Evolutionary conservation across 2,329 filamentous ascomycete genomes (phyloP).

Genomic region (Exophiala oligosperma): DNA sequence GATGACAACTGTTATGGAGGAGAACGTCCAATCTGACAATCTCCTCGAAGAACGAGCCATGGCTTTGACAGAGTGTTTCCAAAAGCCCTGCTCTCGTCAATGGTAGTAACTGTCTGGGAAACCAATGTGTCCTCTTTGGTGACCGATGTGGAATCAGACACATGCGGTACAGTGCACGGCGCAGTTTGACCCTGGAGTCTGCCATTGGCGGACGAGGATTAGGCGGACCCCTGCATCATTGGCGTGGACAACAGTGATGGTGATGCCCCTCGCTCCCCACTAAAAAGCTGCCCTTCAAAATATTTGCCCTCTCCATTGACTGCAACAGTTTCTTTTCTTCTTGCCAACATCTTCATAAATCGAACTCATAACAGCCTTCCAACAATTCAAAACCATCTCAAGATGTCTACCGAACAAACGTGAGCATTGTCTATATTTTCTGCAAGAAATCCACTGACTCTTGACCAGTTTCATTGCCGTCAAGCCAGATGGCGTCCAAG

Average conservation of each 20-base stretch:
- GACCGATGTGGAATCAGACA: background rate
- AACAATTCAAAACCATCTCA: conserved; percentile 43
- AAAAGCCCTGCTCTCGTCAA: background rate
- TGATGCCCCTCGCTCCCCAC: conserved; percentile 11
- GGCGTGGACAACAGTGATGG: background rate
- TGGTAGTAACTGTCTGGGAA: background rate
- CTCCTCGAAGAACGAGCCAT: conserved; percentile 28
- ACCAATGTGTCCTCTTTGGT: conserved; percentile 13
- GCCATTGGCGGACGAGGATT: background rate
- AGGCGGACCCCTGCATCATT: conserved; percentile 1
- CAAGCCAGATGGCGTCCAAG: conserved; percentile 99
- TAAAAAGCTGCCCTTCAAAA: conserved; percentile 15
- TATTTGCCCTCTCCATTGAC: conserved; percentile 28
- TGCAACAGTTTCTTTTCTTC: conserved; percentile 26
- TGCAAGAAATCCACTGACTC: conserved; percentile 7
- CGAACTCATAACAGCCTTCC: conserved; percentile 12
- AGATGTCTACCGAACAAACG: conserved; percentile 85
- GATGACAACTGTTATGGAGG: conserved; percentile 58
- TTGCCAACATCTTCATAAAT: background rate
- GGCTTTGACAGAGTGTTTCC: background rate
- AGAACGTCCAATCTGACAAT: conserved; percentile 45
- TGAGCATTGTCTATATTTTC: conserved; percentile 51
- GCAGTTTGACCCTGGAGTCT: background rate
- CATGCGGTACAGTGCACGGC: background rate
- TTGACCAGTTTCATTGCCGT: conserved; percentile 92